Evolutionary conservation across 768 basidiomycete species (phyloP).

Genomic region (Nevesoporus exiguus): DNA sequence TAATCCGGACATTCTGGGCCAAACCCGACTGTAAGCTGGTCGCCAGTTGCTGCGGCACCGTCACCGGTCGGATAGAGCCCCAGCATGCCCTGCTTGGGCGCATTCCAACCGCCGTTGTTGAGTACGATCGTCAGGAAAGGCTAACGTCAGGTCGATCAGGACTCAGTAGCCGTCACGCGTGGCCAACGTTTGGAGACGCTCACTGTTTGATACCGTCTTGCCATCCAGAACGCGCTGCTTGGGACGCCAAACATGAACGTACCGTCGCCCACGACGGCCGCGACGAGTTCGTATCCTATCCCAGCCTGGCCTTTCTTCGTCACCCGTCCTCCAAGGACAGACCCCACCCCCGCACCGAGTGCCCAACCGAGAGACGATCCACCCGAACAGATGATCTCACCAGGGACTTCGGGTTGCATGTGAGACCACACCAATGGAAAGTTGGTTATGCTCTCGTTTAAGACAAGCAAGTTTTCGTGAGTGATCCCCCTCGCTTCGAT

Average conservation of each 20-base stretch:
- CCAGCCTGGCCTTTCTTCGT: conserved; percentile 19
- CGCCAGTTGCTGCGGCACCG: conserved; percentile 44
- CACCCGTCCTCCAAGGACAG: conserved; percentile 41
- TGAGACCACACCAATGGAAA: conserved; percentile 55
- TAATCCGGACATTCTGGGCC: conserved; percentile 62
- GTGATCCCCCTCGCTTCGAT: conserved; percentile 37
- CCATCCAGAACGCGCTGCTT: conserved; percentile 69
- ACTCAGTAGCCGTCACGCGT: not conserved
- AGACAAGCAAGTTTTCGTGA: conserved; percentile 40
- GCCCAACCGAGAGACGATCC: conserved; percentile 69
- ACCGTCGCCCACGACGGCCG: conserved; percentile 66
- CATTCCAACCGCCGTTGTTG: conserved; percentile 72
- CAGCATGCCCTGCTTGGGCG: conserved; percentile 62
- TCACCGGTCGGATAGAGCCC: conserved; percentile 59
- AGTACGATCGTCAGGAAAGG: conserved; percentile 69
- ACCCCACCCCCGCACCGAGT: conserved; percentile 62
- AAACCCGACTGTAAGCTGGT: conserved; percentile 58
- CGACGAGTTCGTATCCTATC: conserved; percentile 49
- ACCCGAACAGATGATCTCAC: conserved; percentile 53
- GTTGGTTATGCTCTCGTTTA: conserved; percentile 66
- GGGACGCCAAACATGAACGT: conserved; percentile 67
- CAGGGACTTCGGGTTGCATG: conserved; percentile 48
- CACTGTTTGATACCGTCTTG: conserved; percentile 63
- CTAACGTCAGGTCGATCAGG: conserved; percentile 30
- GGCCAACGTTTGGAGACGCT: conserved; percentile 8